These are phyloP conservation scores for Solanum etuberosum DNA, from an alignment of 257 asterid genomes.

Conservation along the genomic window DNA sequence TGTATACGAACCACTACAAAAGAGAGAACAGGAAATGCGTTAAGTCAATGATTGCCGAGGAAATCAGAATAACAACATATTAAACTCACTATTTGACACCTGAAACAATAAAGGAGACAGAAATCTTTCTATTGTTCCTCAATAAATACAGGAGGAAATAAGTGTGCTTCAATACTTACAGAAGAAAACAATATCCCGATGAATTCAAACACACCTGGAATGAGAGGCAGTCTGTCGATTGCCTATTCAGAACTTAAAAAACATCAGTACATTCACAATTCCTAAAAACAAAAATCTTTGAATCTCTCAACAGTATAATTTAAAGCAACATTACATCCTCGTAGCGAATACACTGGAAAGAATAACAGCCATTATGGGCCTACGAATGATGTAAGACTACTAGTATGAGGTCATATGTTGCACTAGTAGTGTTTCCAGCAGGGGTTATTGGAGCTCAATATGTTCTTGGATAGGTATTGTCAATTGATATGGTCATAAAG, in stretches of 20 bases:
- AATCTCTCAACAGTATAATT: not conserved
- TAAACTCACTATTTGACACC: not conserved
- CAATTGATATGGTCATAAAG: not conserved
- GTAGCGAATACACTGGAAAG: not conserved
- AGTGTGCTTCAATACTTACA: conserved; percentile 32
- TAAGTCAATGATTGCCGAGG: conserved; percentile 8
- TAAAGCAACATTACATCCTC: not conserved
- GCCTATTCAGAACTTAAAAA: conserved; percentile 33
- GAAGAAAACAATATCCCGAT: conserved; percentile 66
- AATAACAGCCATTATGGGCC: not conserved
- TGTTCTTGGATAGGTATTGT: not conserved
- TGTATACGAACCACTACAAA: conserved; percentile 84
- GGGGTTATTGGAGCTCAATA: not conserved
- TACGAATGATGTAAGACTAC: not conserved
- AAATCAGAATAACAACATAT: not conserved
- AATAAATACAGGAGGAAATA: not conserved
- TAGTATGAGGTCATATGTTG: not conserved
- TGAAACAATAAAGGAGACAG: not conserved
- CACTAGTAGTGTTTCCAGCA: not conserved
- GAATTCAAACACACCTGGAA: conserved; percentile 70
- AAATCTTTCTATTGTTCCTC: not conserved
- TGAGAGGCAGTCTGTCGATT: conserved; percentile 59
- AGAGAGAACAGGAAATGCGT: not conserved
- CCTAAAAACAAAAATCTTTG: not conserved
- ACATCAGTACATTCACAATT: not conserved